Conservation (phyloP, 2,329 filamentous ascomycete species). For the Thyridium curvatum region DNA sequence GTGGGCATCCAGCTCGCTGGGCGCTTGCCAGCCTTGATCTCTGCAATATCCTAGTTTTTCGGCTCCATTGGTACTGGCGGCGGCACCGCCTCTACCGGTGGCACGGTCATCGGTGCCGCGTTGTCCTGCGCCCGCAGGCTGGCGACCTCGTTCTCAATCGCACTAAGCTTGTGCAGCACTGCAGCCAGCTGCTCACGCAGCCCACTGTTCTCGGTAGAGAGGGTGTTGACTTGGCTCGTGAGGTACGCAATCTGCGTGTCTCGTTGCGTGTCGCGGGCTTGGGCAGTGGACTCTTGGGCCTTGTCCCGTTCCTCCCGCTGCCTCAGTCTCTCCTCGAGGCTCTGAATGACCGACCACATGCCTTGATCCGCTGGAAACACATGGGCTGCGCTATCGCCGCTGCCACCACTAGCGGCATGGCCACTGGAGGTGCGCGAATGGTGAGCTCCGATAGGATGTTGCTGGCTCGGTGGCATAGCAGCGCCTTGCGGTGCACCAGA, state of each 20-base stretch:
- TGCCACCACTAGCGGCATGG: conserved; percentile 30
- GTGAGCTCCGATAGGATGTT: no score
- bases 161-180: conserved; percentile 11
- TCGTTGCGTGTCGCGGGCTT: conserved; percentile 19
- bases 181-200: conserved; percentile 8
- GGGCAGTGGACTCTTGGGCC: conserved; percentile 20
- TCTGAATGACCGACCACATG: conserved; percentile 67
- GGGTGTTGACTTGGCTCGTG: conserved; percentile 23
- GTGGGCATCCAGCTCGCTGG: no score
- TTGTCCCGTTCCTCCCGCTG: conserved; percentile 35
- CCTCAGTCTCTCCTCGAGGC: conserved; percentile 56
- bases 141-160: conserved; percentile 13
- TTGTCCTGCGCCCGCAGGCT: conserved; percentile 6
- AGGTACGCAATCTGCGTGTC: conserved; percentile 28
- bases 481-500: neutral
- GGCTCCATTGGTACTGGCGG: no score
- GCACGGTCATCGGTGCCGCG: neutral
- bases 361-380: conserved; percentile 59
- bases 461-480: conserved; percentile 4
- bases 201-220: conserved; percentile 11
- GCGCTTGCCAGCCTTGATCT: no score
- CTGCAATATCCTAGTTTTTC: no score
- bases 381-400: conserved; percentile 58
- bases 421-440: conserved; percentile 38
- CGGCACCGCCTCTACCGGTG: no score